Evolutionary conservation across 2,329 filamentous ascomycete genomes (phyloP).

Genomic region (Penicillium brevicompactum): DNA sequence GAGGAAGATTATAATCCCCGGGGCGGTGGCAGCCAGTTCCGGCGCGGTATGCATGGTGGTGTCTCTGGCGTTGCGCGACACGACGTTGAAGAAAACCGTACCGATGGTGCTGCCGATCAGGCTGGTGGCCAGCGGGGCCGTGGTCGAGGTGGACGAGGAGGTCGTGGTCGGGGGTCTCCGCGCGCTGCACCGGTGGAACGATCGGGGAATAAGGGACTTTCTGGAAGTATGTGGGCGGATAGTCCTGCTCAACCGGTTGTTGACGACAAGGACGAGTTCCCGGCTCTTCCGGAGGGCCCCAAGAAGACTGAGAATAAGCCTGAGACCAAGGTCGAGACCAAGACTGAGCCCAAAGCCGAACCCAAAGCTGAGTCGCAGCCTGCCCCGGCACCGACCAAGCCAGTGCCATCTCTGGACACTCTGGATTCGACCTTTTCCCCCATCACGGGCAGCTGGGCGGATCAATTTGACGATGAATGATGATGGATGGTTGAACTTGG

Average conservation of each 20-base stretch:
- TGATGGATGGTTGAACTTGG: neutral
- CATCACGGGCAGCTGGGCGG: constrained; percentile 35
- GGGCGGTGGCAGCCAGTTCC: constrained; percentile 46
- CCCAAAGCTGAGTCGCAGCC: neutral
- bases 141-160: constrained; percentile 29
- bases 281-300: constrained; percentile 33
- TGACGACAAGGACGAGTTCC: constrained; percentile 38
- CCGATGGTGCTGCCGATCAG: constrained; percentile 24
- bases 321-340: constrained; percentile 2
- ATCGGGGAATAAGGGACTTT: constrained; percentile 17
- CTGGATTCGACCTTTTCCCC: constrained; percentile 32
- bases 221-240: constrained; percentile 15
- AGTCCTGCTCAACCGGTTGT: constrained; percentile 23
- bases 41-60: constrained; percentile 56
- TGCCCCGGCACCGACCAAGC: neutral
- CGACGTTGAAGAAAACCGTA: constrained; percentile 30
- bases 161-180: constrained; percentile 28
- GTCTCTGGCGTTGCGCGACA: constrained; percentile 42
- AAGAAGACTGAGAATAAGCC: constrained; percentile 23
- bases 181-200: constrained; percentile 28
- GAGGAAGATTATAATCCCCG: constrained; percentile 56
- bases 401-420: constrained; percentile 21
- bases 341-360: neutral
- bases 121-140: constrained; percentile 33
- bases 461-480: constrained; percentile 32